Base-by-base conservation (phyloP, 2,329 filamentous ascomycete species). In the Emmonsiellopsis sp. region DNA sequence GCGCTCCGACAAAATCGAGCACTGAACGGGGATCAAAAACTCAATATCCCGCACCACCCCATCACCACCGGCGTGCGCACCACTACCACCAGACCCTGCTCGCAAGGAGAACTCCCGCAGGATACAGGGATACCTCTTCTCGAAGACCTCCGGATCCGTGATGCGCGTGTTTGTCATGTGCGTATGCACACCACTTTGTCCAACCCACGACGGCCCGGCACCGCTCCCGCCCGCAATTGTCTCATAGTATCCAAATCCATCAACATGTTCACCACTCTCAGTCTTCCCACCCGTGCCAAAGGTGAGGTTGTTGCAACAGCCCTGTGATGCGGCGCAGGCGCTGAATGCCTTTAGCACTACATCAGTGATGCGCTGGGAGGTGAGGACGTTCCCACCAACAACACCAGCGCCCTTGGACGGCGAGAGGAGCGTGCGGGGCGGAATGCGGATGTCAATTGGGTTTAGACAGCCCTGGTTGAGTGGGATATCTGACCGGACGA, bases 101-200 rank as follows among this genome's bases (percentile, higher is more conserved):
- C 87, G 74, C 6, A 93, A 73, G 2, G 80, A 78, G 64, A 93
- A 93, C 62, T 87, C 81, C 2, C 85, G 77, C 42, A 93, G 71
- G 6, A 93, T 72, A 1, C 90, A 86, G 0, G 87, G 87, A 62
- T 92, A 92, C 2, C 88, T 75, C 42, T 87, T 79, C 71, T 93
- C 88, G 57, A 93, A 87, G 10, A 92, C 82, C 65, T 94, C 88
- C 0, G 85, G 79, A 65, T 94, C 88, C 0, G 88, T 92, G 65
- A 92, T 93, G 5, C 88, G 80, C 1, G 87, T 93, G 68, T 93
- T 94, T 9, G 88, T 93, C 86, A 92, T 92, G 71, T 92, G 87
- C 3, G 83, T 86, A 65, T 93, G 87, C 36, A 92, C 86, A 21
- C 87, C 87, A 54, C 77, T 83, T 27, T 87, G 85, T 27, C 88